Percentiles rank a stretch among this genome's conserved stretches.
These are phyloP conservation scores for Fraxinus paxiana DNA, from an alignment of 305 asterid species.

Conservation along the genomic window DNA sequence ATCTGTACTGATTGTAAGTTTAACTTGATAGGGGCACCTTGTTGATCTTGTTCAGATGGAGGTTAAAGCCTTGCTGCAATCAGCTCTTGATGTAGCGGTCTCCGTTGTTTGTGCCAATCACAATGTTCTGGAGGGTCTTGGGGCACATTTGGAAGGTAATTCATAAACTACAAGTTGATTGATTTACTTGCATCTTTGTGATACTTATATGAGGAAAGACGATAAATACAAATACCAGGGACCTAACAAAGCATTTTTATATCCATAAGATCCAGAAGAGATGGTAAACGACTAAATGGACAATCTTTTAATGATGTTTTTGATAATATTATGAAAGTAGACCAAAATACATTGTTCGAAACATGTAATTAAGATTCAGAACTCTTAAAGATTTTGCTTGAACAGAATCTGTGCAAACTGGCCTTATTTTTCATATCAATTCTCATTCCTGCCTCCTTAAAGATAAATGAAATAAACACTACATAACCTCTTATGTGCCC, in stretches of 20 bases:
- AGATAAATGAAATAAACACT: background rate
- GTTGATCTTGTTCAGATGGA: conserved; percentile 95
- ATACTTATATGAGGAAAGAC: background rate
- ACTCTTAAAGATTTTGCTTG: background rate
- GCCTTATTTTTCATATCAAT: background rate
- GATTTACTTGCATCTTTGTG: conserved; percentile 15
- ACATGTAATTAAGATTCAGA: background rate
- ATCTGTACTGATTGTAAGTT: conserved; percentile 20
- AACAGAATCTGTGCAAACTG: background rate
- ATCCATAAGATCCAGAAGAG: conserved; percentile 1
- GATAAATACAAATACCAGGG: background rate
- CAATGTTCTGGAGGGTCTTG: conserved; percentile 86
- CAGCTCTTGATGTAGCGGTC: conserved; percentile 89
- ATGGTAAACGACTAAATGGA: background rate
- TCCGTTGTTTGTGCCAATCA: conserved; percentile 80
- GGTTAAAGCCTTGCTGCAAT: conserved; percentile 74
- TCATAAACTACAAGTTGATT: background rate
- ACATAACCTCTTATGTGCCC: background rate
- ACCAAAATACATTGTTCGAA: background rate
- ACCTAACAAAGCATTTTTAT: background rate
- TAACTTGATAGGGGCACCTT: conserved; percentile 72
- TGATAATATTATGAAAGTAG: background rate
- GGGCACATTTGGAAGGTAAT: conserved; percentile 90
- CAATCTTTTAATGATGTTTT: background rate
- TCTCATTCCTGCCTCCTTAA: background rate